Percentiles rank a stretch among this genome's conserved stretches.
phyloP scores from a whole-genome alignment of 345 rosid species.

The Dovyalis caffra region DNA sequence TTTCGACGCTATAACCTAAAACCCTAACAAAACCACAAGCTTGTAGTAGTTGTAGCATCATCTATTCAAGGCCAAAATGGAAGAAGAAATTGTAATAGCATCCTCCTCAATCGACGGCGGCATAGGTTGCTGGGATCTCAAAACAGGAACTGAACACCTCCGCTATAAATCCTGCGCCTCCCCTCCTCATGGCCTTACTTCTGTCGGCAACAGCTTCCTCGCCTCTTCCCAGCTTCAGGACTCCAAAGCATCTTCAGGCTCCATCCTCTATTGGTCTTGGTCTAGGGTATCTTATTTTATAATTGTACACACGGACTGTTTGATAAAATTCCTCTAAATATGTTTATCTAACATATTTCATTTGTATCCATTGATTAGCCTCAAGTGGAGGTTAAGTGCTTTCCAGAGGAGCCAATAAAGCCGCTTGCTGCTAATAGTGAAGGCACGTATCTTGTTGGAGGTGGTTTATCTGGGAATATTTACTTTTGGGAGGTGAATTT shows the following conservation, averaged over 20 bases:
- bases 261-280: conserved; percentile 78
- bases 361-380: conserved; percentile 43
- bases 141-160: conserved; percentile 54
- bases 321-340: conserved; percentile 5
- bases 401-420: conserved; percentile 70
- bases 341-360: neutral
- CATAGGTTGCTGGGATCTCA: conserved; percentile 78
- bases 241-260: conserved; percentile 55
- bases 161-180: conserved; percentile 73
- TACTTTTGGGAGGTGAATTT: conserved; percentile 75
- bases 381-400: conserved; percentile 70
- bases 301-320: conserved; percentile 3
- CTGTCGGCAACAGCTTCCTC: conserved; percentile 56
- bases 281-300: conserved; percentile 38
- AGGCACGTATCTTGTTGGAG: conserved; percentile 79
- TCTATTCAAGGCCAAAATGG: conserved; percentile 5
- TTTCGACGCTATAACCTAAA: neutral
- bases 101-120: conserved; percentile 71
- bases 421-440: conserved; percentile 62
- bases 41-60: neutral
- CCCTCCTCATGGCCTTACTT: conserved; percentile 61
- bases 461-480: conserved; percentile 69
- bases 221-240: conserved; percentile 77
- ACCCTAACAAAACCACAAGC: conserved; percentile 12
- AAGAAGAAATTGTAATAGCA: conserved; percentile 45